Percentiles rank a stretch among this genome's conserved stretches.
These are phyloP conservation scores for Clonostachys rosea DNA, from an alignment of 2,329 filamentous ascomycete species.

Conservation along the genomic window DNA sequence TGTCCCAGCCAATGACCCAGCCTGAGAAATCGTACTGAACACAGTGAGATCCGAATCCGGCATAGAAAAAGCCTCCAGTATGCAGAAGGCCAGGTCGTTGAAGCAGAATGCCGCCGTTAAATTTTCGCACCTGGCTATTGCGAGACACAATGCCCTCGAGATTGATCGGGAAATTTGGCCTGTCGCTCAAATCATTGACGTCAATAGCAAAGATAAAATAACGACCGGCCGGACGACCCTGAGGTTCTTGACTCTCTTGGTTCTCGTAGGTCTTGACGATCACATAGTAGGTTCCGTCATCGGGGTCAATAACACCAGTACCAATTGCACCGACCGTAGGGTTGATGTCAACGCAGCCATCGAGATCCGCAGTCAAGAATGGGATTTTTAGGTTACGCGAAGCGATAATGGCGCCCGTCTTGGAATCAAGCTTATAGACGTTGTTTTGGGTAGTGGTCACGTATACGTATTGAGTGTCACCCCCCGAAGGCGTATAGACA, in stretches of 20 bases:
- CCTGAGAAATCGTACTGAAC: constrained; percentile 53
- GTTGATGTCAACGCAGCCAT: constrained; percentile 41
- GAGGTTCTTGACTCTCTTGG: constrained; percentile 19
- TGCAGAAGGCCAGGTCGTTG: constrained; percentile 44
- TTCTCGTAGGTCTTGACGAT: constrained; percentile 35
- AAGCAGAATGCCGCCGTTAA: constrained; percentile 45
- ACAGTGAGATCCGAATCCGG: constrained; percentile 50
- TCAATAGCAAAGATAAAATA: constrained; percentile 30
- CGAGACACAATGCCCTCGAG: constrained; percentile 39
- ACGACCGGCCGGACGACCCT: constrained; percentile 24
- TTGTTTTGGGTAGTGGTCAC: constrained; percentile 54
- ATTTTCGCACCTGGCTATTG: constrained; percentile 42
- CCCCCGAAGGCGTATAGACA: constrained; percentile 40
- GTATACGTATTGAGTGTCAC: constrained; percentile 46
- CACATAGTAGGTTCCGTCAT: constrained; percentile 36
- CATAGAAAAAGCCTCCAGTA: constrained; percentile 41
- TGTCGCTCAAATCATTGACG: constrained; percentile 27
- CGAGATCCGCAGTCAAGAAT: constrained; percentile 42
- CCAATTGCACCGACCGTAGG: constrained; percentile 39
- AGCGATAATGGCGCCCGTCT: constrained; percentile 44
- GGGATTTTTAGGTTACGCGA: constrained; percentile 42
- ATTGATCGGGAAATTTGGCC: constrained; percentile 37
- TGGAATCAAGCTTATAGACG: constrained; percentile 49
- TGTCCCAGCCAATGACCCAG: constrained; percentile 43
- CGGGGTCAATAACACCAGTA: constrained; percentile 39